Evolutionary conservation across 75 land plant species (phyloP), one percentile per base, ranked within the genome.

Genomic region (Pinus albicaulis): DNA sequence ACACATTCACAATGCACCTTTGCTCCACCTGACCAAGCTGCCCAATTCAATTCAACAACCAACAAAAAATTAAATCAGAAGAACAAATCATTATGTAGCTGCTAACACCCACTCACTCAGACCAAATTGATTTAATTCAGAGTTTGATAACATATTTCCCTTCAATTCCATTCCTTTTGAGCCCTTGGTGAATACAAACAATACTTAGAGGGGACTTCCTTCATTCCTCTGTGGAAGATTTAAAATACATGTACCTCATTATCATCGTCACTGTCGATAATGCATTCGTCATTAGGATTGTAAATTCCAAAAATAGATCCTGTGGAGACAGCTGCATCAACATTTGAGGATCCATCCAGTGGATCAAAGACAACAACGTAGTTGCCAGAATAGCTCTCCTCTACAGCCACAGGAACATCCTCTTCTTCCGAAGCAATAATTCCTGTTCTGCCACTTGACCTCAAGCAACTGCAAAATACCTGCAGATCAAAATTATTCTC

Each of bases 351-450:
- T 5, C 98, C 98, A 80, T 95, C 98, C 53, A 95, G 86, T 0
- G 98, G 98, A 71, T 95, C 98, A 71, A 95, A 95, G 53, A 95
- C 98, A 16, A 90, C 98, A 34, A 95, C 84, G 78, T 95, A 95
- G 84, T 95, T 92, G 34, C 98, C 98, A 56, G 98, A 95, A 78
- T 95, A 95, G 75, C 87, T 95, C 81, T 95, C 98, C 58, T 95
- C 98, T 44, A 95, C 98, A 1, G 98, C 98, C 55, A 95, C 98
- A 1, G 98, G 98, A 31, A 84, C 89, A 68, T 95, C 98, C 56
- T 95, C 98, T 66, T 95, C 98, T 82, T 95, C 98, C 3, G 98
- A 95, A 13, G 98, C 98, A 22, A 95, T 95, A 60, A 95, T 92
- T 34, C 95, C 95, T 13, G 98, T 95, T 58, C 98, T 62, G 16